phyloP scores from a whole-genome alignment of 2,329 filamentous ascomycete species.

The Fusarium foetens region DNA sequence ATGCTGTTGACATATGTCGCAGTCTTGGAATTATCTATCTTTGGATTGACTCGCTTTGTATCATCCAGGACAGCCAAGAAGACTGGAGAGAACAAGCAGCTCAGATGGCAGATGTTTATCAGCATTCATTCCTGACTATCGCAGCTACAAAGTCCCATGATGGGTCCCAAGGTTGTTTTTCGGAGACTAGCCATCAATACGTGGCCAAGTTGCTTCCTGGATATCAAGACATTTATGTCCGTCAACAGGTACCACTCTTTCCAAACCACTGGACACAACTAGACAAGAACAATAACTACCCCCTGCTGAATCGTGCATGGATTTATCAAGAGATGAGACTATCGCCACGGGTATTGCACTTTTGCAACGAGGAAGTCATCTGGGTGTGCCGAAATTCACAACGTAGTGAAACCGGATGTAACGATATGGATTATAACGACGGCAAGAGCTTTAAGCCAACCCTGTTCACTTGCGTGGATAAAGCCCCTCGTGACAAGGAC shows the following conservation, averaged over 20 bases:
- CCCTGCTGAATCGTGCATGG: neutral
- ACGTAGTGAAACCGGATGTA: neutral
- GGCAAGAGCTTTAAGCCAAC: neutral
- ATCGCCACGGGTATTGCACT: neutral
- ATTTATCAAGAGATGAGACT: neutral
- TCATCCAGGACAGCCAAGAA: neutral
- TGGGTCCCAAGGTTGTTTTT: neutral
- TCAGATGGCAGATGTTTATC: neutral
- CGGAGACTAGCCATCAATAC: neutral
- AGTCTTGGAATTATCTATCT: neutral
- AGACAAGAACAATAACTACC: neutral
- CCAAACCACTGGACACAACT: neutral
- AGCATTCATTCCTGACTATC: neutral
- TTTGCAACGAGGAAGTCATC: neutral
- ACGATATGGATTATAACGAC: neutral
- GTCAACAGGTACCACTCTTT: fast-evolving
- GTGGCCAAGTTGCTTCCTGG: neutral
- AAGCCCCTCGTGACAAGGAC: fast-evolving
- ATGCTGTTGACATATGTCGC: neutral
- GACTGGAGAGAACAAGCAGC: neutral
- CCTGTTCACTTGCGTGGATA: fast-evolving
- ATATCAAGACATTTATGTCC: neutral
- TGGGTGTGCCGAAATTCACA: neutral
- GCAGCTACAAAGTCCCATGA: neutral
- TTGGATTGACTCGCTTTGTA: neutral